Conservation (phyloP, 108 stramenopile genomes). For the Schizochytrium sp. region DNA sequence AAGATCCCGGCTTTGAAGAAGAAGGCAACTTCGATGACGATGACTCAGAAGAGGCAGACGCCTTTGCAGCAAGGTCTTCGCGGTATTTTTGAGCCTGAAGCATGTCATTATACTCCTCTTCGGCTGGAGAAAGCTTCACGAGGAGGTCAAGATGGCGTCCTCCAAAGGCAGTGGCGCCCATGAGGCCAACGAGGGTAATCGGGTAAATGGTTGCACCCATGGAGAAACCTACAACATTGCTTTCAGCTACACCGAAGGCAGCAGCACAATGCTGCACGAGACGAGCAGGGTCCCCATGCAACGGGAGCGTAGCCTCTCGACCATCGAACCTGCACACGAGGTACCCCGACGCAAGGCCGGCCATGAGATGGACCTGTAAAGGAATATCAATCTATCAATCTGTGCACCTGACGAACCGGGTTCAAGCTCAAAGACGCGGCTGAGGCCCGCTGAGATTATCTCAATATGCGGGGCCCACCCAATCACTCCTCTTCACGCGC, state of each 20-base stretch:
- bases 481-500: no score
- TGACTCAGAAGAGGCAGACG: no score
- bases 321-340: background rate
- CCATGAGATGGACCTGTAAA: background rate
- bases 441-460: no score
- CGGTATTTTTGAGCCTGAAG: no score
- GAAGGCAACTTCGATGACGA: no score
- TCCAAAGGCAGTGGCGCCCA: background rate
- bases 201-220: background rate
- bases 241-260: background rate
- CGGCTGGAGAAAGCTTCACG: background rate
- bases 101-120: background rate
- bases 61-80: no score
- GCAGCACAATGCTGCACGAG: constrained; percentile 55
- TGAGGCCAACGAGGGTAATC: background rate
- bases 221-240: constrained; percentile 29
- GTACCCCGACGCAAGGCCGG: constrained; percentile 2
- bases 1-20: no score
- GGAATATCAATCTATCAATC: background rate
- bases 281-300: constrained; percentile 25
- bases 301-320: constrained; percentile 4
- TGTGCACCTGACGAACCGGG: no score
- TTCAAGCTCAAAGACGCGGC: no score
- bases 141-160: background rate
- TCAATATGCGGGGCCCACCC: no score